Evolutionary conservation across 1,139 yeast species (phyloP).

Genomic region (Geotrichum siamense): DNA sequence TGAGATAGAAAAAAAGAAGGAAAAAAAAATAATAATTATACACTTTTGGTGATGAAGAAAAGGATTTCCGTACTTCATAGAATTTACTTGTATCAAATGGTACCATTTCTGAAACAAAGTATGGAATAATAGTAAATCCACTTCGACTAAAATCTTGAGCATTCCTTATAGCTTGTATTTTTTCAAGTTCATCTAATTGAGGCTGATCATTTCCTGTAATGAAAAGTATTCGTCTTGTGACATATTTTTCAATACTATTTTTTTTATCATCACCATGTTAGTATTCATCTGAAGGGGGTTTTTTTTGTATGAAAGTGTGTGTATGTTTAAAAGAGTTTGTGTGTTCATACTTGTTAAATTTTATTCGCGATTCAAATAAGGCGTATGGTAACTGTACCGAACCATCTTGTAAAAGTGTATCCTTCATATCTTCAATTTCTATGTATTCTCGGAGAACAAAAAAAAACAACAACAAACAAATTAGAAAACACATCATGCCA

Average conservation of each 20-base stretch:
- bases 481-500: no score
- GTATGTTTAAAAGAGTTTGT: no score
- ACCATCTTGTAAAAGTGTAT: no score
- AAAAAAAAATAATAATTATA: background rate
- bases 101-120: constrained; percentile 9
- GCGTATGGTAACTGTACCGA: no score
- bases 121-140: constrained; percentile 9
- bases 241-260: constrained; percentile 20
- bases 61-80: constrained; percentile 8
- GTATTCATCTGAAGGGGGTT: no score
- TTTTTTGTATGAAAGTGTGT: no score
- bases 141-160: constrained; percentile 43
- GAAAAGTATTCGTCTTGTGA: constrained; percentile 40
- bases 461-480: no score
- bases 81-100: constrained; percentile 11
- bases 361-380: no score
- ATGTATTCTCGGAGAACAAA: no score
- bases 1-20: background rate
- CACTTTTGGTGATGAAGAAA: background rate
- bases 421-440: no score
- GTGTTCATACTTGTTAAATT: no score
- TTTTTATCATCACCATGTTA: constrained; percentile 25
- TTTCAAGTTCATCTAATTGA: constrained; percentile 33
- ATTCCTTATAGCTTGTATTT: constrained; percentile 46
- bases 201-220: constrained; percentile 59